Conservation (phyloP, 176 grass and related monocot species). For the Triticum timopheevii region DNA sequence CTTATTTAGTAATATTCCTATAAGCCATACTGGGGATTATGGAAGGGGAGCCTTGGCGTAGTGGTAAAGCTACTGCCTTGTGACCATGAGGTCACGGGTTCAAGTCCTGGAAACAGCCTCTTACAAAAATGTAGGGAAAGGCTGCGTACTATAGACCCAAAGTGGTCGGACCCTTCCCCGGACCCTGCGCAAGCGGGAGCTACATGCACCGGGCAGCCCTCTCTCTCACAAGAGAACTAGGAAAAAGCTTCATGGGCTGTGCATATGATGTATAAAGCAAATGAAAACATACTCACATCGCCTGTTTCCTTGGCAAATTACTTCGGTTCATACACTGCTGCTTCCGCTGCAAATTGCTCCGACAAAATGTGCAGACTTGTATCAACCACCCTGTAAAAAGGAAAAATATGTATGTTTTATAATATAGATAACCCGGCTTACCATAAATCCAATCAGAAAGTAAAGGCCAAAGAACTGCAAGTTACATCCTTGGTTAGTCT, state of each 20-base stretch:
- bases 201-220: too few relatives aligned
- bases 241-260: conserved; percentile 13
- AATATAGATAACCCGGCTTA: background rate
- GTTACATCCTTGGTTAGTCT: background rate
- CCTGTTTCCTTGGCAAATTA: background rate
- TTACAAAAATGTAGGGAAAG: too few relatives aligned
- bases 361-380: background rate
- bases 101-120: too few relatives aligned
- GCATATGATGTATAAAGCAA: conserved; percentile 19
- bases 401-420: background rate
- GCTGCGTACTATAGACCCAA: too few relatives aligned
- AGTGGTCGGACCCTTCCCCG: too few relatives aligned
- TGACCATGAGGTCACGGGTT: too few relatives aligned
- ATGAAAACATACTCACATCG: conserved; percentile 14
- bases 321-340: background rate
- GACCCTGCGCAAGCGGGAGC: too few relatives aligned
- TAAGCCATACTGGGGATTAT: too few relatives aligned
- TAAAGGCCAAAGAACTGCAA: background rate
- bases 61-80: too few relatives aligned
- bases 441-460: conserved; percentile 18
- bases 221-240: background rate
- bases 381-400: conserved; percentile 21
- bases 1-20: too few relatives aligned
- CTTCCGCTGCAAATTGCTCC: conserved; percentile 1
- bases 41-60: too few relatives aligned